A percentile compares a stretch with the other conserved stretches of the same genome.
Evolutionary conservation across 2,329 filamentous ascomycete genomes (phyloP).

Genomic region (Whalleya microplaca): DNA sequence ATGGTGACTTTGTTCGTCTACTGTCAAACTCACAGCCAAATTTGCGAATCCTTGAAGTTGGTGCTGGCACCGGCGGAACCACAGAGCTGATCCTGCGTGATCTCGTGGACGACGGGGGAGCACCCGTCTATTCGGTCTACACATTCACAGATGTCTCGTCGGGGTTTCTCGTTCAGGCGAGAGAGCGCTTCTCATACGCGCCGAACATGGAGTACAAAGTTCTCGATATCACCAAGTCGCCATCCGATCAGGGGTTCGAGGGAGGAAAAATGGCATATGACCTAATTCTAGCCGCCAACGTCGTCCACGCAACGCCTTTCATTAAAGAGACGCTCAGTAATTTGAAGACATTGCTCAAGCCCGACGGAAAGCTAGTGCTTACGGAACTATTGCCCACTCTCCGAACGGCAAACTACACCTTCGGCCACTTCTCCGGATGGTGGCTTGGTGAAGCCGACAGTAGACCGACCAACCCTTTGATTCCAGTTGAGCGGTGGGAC

Average conservation of each 20-base stretch:
- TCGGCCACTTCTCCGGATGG: slow-evolving; percentile 41
- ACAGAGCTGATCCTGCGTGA: slow-evolving; percentile 31
- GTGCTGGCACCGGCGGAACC: slow-evolving; percentile 33
- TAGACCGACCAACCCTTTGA: slow-evolving; percentile 34
- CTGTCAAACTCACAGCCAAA: slow-evolving; percentile 16
- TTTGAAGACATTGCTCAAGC: slow-evolving; percentile 33
- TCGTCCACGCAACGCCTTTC: slow-evolving; percentile 34
- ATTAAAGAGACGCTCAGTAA: slow-evolving; percentile 29
- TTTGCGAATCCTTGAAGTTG: slow-evolving; percentile 31
- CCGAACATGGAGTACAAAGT: slow-evolving; percentile 33
- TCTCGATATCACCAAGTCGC: slow-evolving; percentile 36
- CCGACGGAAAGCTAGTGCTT: slow-evolving; percentile 37
- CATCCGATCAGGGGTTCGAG: slow-evolving; percentile 37
- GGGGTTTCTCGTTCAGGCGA: slow-evolving; percentile 33
- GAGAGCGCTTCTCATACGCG: slow-evolving; percentile 28
- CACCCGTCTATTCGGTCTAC: slow-evolving; percentile 27
- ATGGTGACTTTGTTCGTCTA: slow-evolving; percentile 26
- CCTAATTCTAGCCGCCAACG: slow-evolving; percentile 31
- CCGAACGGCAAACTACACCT: slow-evolving; percentile 36
- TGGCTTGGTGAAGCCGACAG: slow-evolving; percentile 40
- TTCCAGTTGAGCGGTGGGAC: slow-evolving; percentile 35
- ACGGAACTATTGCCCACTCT: slow-evolving; percentile 33
- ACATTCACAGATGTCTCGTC: slow-evolving; percentile 35
- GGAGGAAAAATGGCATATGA: slow-evolving; percentile 28
- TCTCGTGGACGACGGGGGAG: slow-evolving; percentile 24